Evolutionary conservation across 176 grass and related monocot genomes (phyloP).

Genomic region (Echinochloa phyllopogon): DNA sequence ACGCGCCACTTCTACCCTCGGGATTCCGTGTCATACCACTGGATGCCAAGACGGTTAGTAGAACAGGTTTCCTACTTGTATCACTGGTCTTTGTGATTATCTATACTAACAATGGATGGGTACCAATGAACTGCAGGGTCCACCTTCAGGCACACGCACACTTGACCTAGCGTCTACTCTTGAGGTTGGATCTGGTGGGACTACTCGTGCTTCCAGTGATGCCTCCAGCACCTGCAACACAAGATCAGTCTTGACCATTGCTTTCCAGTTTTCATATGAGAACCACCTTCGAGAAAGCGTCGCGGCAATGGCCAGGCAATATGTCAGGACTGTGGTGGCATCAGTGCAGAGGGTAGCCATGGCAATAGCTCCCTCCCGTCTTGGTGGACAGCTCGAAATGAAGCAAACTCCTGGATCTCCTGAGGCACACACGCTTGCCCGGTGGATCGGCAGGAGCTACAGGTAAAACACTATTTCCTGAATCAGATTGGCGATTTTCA

Average conservation of each 20-base stretch:
- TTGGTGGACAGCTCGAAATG: conserved; percentile 65
- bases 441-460: conserved; percentile 90
- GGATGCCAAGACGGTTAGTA: conserved; percentile 80
- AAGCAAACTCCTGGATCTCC: conserved; percentile 74
- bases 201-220: conserved; percentile 67
- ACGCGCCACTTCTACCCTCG: conserved; percentile 82
- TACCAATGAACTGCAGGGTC: conserved; percentile 52
- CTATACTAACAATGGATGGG: conserved; percentile 12
- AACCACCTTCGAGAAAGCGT: conserved; percentile 92
- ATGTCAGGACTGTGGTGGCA: conserved; percentile 85
- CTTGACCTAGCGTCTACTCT: conserved; percentile 94
- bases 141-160: conserved; percentile 68
- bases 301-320: conserved; percentile 89
- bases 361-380: conserved; percentile 82
- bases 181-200: conserved; percentile 78
- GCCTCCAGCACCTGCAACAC: conserved; percentile 52
- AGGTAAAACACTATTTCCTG: conserved; percentile 42
- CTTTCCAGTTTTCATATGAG: conserved; percentile 96
- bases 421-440: conserved; percentile 78
- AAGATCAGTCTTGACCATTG: conserved; percentile 92
- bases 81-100: not conserved
- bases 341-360: conserved; percentile 95
- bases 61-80: not conserved
- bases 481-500: not conserved
- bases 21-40: conserved; percentile 93